Conservation (phyloP, 148 eudicot species). For the Bassia scoparia region DNA sequence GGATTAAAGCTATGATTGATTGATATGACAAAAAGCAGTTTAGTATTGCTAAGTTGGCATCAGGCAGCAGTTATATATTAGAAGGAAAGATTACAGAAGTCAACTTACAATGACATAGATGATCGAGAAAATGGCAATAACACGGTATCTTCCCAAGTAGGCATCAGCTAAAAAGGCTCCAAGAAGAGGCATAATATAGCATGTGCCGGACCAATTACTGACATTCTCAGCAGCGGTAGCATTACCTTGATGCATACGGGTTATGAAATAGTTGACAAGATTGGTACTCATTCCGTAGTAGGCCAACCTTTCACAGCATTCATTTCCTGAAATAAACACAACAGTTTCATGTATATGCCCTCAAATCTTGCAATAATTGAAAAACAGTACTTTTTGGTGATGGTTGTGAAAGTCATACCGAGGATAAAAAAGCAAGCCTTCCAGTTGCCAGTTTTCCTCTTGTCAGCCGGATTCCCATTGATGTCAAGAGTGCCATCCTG, state of each 20-base stretch:
- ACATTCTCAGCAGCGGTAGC: slow-evolving; percentile 53
- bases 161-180: slow-evolving; percentile 81
- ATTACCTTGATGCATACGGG: slow-evolving; percentile 41
- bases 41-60: background rate
- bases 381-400: background rate
- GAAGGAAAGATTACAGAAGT: background rate
- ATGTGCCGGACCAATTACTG: slow-evolving; percentile 76
- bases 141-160: slow-evolving; percentile 65
- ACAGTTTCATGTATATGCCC: background rate
- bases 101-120: slow-evolving; percentile 57
- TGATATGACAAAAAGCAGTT: too few species aligned
- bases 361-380: background rate
- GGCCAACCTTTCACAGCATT: slow-evolving; percentile 76
- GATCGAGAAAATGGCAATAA: slow-evolving; percentile 58
- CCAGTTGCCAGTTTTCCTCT: slow-evolving; percentile 61
- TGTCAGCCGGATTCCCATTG: slow-evolving; percentile 47
- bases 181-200: slow-evolving; percentile 60
- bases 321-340: slow-evolving; percentile 39
- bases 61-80: background rate
- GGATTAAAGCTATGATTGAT: too few species aligned
- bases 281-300: slow-evolving; percentile 80
- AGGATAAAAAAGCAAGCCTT: slow-evolving; percentile 57
- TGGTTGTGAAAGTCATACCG: slow-evolving; percentile 29
- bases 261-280: slow-evolving; percentile 53
- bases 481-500: slow-evolving; percentile 50